A percentile compares a stretch with the other conserved stretches of the same genome.
Conservation (phyloP, 2,329 filamentous ascomycete species). For the Trichophyton mentagrophytes region DNA sequence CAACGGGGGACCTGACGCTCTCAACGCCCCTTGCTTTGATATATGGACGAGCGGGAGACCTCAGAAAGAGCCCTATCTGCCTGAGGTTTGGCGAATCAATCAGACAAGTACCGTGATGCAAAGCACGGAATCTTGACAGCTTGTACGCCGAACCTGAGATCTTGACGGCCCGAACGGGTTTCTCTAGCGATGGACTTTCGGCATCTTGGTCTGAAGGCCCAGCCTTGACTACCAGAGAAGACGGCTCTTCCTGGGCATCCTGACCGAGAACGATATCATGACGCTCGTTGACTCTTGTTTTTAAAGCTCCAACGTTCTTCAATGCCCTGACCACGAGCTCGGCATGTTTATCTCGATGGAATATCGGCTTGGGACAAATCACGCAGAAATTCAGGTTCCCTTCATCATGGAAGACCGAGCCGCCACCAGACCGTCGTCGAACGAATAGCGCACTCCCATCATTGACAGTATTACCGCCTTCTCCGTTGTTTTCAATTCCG, state of each 20-base stretch:
- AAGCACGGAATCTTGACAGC: slow-evolving; percentile 61
- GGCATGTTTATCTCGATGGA: slow-evolving; percentile 77
- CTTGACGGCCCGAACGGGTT: slow-evolving; percentile 46
- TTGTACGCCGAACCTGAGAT: slow-evolving; percentile 94
- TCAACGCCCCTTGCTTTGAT: slow-evolving; percentile 77
- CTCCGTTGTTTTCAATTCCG: slow-evolving; percentile 3
- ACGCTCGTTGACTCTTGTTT: slow-evolving; percentile 67
- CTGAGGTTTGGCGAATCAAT: slow-evolving; percentile 62
- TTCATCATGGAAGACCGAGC: slow-evolving; percentile 83
- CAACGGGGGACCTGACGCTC: slow-evolving; percentile 74
- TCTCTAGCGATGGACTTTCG: slow-evolving; percentile 31
- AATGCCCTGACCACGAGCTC: slow-evolving; percentile 87
- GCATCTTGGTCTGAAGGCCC: slow-evolving; percentile 28
- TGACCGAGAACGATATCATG: slow-evolving; percentile 81
- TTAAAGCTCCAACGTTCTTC: slow-evolving; percentile 32
- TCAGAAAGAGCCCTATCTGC: slow-evolving; percentile 56
- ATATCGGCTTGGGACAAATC: slow-evolving; percentile 62
- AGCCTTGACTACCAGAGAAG: slow-evolving; percentile 11
- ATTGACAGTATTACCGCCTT: slow-evolving; percentile 12
- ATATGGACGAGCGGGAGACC: slow-evolving; percentile 63
- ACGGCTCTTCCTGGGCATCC: slow-evolving; percentile 18
- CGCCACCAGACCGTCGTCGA: slow-evolving; percentile 74
- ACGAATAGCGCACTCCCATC: slow-evolving; percentile 47
- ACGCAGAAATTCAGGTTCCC: slow-evolving; percentile 95
- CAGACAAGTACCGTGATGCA: slow-evolving; percentile 90